Conservation (phyloP, 1,284 basidiomycete genomes). For the Boletus semigastroideus region DNA sequence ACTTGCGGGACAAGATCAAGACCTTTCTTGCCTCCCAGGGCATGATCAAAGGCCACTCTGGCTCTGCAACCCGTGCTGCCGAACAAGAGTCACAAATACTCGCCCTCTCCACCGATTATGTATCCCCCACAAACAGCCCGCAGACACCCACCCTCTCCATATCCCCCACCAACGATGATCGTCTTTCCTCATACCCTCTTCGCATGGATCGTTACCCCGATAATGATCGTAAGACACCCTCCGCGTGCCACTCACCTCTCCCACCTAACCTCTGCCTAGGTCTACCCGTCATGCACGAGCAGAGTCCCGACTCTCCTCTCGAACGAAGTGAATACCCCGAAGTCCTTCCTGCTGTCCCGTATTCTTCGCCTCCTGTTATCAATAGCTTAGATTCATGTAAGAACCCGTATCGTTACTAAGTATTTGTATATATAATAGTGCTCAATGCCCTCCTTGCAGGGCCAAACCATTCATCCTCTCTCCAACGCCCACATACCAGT, state of each 20-base stretch:
- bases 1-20: slow-evolving; percentile 75
- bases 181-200: slow-evolving; percentile 43
- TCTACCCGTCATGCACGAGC: slow-evolving; percentile 37
- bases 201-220: slow-evolving; percentile 40
- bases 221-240: slow-evolving; percentile 30
- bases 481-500: slow-evolving; percentile 32
- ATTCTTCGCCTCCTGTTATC: slow-evolving; percentile 36
- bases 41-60: slow-evolving; percentile 83
- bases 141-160: slow-evolving; percentile 52
- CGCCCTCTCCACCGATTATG: slow-evolving; percentile 48
- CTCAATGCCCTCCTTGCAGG: slow-evolving; percentile 66
- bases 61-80: slow-evolving; percentile 53
- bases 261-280: slow-evolving; percentile 19
- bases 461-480: slow-evolving; percentile 21
- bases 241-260: neutral
- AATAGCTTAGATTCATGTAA: slow-evolving; percentile 62
- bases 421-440: slow-evolving; percentile 56
- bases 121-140: slow-evolving; percentile 51
- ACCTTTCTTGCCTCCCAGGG: slow-evolving; percentile 72
- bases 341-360: slow-evolving; percentile 35
- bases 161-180: slow-evolving; percentile 43
- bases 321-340: slow-evolving; percentile 34
- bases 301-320: slow-evolving; percentile 38
- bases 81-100: slow-evolving; percentile 58
- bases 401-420: slow-evolving; percentile 68